phyloP scores from a whole-genome alignment of 805 yeast genomes.

The Starmerella floricola region DNA sequence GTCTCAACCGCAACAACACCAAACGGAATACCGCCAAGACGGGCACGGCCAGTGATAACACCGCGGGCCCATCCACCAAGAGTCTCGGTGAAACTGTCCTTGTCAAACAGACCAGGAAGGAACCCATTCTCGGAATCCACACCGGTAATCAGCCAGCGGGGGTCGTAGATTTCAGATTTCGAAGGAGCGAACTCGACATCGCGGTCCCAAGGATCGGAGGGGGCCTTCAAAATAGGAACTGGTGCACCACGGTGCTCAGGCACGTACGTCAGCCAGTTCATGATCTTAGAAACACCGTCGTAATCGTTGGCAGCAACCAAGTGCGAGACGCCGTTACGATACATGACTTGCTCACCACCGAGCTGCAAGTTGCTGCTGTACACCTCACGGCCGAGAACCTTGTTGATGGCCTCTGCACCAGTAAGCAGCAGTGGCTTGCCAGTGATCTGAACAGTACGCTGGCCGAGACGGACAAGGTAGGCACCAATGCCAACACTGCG shows the following conservation, averaged over 20 bases:
- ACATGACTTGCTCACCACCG: conserved; percentile 99
- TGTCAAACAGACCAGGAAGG: conserved; percentile 84
- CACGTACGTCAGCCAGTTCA: conserved; percentile 90
- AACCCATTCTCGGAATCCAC: conserved; percentile 57
- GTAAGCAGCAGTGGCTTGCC: conserved; percentile 98
- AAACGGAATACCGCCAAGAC: conserved; percentile 96
- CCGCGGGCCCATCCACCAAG: conserved; percentile 98
- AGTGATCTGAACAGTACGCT: conserved; percentile 96
- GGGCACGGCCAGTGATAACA: conserved; percentile 97
- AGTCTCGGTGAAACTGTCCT: conserved; percentile 87
- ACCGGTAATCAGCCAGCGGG: conserved; percentile 90
- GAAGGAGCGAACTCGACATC: conserved; percentile 71
- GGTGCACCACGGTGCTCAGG: conserved; percentile 86
- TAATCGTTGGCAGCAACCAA: conserved; percentile 92
- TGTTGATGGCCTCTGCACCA: conserved; percentile 98
- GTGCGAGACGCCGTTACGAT: conserved; percentile 95
- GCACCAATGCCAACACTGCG: conserved; percentile 99
- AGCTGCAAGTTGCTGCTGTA: conserved; percentile 92
- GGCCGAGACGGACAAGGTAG: conserved; percentile 92
- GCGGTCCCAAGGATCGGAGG: conserved; percentile 84
- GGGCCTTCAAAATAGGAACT: conserved; percentile 56
- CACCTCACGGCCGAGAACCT: conserved; percentile 91
- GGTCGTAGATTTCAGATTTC: conserved; percentile 67
- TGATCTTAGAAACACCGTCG: conserved; percentile 88
- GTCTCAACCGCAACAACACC: conserved; percentile 98